Evolutionary conservation across 2,329 filamentous ascomycete genomes (phyloP), one percentile per base, ranked within the genome.

Genomic region (Hirsutella rhossiliensis): DNA sequence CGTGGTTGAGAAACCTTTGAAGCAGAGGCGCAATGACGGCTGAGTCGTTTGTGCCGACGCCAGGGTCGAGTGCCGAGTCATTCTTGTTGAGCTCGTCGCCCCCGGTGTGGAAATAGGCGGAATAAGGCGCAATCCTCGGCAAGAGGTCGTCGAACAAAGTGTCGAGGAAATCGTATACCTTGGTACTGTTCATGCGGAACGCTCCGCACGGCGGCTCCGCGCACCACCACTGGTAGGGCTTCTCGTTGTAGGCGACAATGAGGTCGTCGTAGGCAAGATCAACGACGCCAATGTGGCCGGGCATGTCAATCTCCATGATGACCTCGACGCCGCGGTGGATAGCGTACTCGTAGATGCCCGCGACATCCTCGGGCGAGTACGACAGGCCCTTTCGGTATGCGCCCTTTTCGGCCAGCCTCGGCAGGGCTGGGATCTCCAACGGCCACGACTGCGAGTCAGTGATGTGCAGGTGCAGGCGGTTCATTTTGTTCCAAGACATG

Each of bases 371-470:
- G 0, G 80, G 71, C 1, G 73, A 77, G 66, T 92, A 94, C 0
- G 77, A 75, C 42, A 85, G 68, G 39, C 75, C 75, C 17, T 72
- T 67, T 20, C 72, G 70, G 57, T 94, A 94, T 1, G 86, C 82
- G 31, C 87, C 87, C 59, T 86, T 81, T 43, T 70, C 62, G 3
- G 86, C 72, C 2, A 94, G 69, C 46, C 82, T 74, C 4, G 87
- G 60, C 48, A 94, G 63, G 3, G 82, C 63, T 1, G 85, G 84
- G 41, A 94, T 81, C 52, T 87, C 85, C 20, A 94, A 68, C 0
- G 87, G 87, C 83, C 87, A 94, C 4, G 85, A 85, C 62, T 94
- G 87, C 15, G 82, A 80, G 61, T 94, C 87, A 5, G 85, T 92
- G 45, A 82, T 72, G 66, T 94, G 87, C 43, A 90, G 68, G 62